Base-by-base conservation (phyloP, 2,329 filamentous ascomycete genomes). In the Metarhizium humberi region DNA sequence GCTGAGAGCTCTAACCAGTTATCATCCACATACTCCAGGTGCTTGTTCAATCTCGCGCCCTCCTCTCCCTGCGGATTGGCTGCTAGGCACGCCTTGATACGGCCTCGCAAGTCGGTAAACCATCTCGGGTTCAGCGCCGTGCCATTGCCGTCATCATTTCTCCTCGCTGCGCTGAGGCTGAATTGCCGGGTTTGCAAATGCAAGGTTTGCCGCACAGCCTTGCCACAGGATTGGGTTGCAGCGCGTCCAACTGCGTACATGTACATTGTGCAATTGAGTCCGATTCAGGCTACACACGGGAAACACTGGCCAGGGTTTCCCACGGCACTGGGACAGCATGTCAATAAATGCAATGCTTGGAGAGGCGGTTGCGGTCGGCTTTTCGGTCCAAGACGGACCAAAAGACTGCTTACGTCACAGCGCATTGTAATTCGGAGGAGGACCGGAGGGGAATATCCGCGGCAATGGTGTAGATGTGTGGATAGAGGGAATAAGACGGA, bases 1-100 rank as follows among this genome's bases (percentile, higher is more conserved):
- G 85, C 87, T 34, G 88, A 71, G 55, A 94, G 71, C 60, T 82
- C 80, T 47, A 87, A 75, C 90, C 90, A 94, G 60, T 90, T 59
- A 3, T 56, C 55, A 20, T 68, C 61, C n/a, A 69, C 47, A 30
- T 61, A 58, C 7, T 58, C 53, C 11, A 59, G 57, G 6, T 59
- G 50, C 8, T 59, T 56, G 43, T 43, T 53, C n/a, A 64, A 52
- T 29, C 50, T 52, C 3, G 43, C 36, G 3, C 18, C 51, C 16
- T 56, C 53, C 5, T 57, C 54, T 2, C 52, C 32, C 16, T 30
- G 1, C 40, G 29, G 38, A 58, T 20, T 3, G 52, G 30, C 8
- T 32, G 50, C 1, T 50, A 54, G 18, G 0, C 56, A 59, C 7
- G 57, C 54, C 13, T 58, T 55, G 11, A 68, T 43, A 18, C 63